Evolutionary conservation across 2,329 filamentous ascomycete species (phyloP), one percentile per base, ranked within the genome.

Genomic region (Fusarium avenaceum): DNA sequence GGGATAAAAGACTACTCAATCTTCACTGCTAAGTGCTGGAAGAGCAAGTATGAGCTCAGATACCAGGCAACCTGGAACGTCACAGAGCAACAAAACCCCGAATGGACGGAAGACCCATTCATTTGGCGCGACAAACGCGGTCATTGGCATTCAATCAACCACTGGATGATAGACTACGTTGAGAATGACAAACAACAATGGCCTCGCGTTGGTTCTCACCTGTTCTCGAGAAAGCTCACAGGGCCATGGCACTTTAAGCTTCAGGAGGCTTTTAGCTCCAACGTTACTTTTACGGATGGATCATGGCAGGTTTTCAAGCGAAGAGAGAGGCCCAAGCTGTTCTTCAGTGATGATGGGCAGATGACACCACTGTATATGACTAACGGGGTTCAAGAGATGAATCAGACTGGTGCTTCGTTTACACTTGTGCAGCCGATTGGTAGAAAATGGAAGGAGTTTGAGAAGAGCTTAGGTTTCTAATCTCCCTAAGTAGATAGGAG

Each of bases 251-350:
- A 70, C 1, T 76, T 76, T 30, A 72, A 69, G 30, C 67, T 72
- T 5, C 67, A 69, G 3, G 70, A 72, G 22, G 72, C 76, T 0
- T 78, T 73, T 8, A 76, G 70, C 45, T 75, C 75, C 1, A 73
- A 72, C 4, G 69, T 78, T 6, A 57, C 66, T 1, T 78, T 73
- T 50, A 79, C 78, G 0, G 83, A 85, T 64, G 83, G 83, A 0
- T 74, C 74, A 0, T 72, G 62, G 24, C 74, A 76, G 43, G 74
- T 77, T 6, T 82, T 80, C 35, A 80, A 81, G 50, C 76, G 84
- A 3, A 71, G 83, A 14, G 83, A 85, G 65, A 73, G 84, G 3
- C 82, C 83, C 1, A 83, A 85, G 75, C 47, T 86, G 7, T 83
- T 80, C 51, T 84, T 85, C 19, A 84, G 81, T 57, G 73, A 78